Evolutionary conservation across 73 alveolate genomes (phyloP).

Genomic region (Breviolum minutum): DNA sequence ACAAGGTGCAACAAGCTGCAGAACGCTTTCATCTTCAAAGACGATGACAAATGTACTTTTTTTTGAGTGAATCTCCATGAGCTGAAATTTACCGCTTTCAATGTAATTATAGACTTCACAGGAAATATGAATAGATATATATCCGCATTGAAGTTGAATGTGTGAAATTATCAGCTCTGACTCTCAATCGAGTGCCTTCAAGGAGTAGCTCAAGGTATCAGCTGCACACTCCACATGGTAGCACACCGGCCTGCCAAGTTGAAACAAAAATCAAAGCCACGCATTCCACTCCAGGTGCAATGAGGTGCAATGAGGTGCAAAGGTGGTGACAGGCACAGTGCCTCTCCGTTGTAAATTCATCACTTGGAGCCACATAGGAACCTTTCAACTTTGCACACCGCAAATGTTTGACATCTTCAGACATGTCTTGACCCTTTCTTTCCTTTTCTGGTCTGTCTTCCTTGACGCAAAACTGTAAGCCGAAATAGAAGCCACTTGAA

Average conservation of each 20-base stretch:
- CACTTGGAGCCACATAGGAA: neutral
- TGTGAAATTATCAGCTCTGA: neutral
- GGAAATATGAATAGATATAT: no score
- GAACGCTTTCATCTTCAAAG: no score
- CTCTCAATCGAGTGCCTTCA: constrained; percentile 14
- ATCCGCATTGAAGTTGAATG: neutral
- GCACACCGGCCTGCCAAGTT: constrained; percentile 81
- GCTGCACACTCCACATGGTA: constrained; percentile 40
- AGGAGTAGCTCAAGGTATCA: constrained; percentile 29
- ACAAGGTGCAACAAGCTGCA: no score
- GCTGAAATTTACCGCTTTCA: no score
- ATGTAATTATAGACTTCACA: neutral
- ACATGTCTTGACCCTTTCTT: no score
- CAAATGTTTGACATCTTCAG: neutral
- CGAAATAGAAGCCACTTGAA: no score
- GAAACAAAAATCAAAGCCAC: neutral
- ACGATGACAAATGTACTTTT: no score
- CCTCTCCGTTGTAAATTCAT: constrained; percentile 24
- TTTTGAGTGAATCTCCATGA: no score
- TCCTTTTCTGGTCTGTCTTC: no score
- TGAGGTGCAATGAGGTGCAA: neutral
- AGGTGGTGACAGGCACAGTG: neutral
- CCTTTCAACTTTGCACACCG: neutral
- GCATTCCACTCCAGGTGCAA: neutral
- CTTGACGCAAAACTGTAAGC: no score